Conservation (phyloP, 2,329 filamentous ascomycete species). For the Pezicula rhizophila region DNA sequence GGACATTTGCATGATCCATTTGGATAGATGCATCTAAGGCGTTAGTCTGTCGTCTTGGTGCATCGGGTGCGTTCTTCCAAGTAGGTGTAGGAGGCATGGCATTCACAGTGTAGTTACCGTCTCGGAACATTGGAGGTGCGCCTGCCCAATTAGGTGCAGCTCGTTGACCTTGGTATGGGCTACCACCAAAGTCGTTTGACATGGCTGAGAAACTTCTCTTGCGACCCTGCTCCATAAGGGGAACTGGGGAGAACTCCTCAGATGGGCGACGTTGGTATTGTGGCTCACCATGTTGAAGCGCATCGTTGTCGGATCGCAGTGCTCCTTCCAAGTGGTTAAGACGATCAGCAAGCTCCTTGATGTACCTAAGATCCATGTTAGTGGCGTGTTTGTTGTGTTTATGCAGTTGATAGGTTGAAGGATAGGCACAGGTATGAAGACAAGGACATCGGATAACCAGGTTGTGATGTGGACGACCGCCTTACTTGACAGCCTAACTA, state of each 20-base stretch:
- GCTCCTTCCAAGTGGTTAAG: slow-evolving; percentile 78
- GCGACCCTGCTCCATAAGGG: slow-evolving; percentile 32
- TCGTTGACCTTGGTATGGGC: slow-evolving; percentile 31
- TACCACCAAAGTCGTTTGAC: slow-evolving; percentile 37
- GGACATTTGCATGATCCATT: slow-evolving; percentile 21
- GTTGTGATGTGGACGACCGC: no score
- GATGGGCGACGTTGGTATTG: slow-evolving; percentile 35
- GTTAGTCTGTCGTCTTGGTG: slow-evolving; percentile 17
- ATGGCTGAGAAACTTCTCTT: slow-evolving; percentile 43
- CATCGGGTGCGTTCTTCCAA: slow-evolving; percentile 26
- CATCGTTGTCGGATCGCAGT: slow-evolving; percentile 50
- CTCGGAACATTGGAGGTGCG: slow-evolving; percentile 14
- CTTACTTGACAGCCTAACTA: no score
- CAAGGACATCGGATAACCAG: no score
- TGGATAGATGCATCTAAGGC: slow-evolving; percentile 20
- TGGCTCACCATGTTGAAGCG: slow-evolving; percentile 34
- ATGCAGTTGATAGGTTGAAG: slow-evolving; percentile 4
- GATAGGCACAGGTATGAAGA: background rate
- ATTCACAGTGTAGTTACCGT: slow-evolving; percentile 26
- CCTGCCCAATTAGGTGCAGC: slow-evolving; percentile 15
- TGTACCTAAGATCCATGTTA: slow-evolving; percentile 53
- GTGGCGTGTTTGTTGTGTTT: slow-evolving; percentile 10
- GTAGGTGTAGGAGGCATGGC: slow-evolving; percentile 22
- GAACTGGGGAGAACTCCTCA: slow-evolving; percentile 47
- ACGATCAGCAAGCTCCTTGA: slow-evolving; percentile 83